Evolutionary conservation across 352 stramenopile species (phyloP), one percentile per base, ranked within the genome.

Genomic region (Phytophthora cactorum): DNA sequence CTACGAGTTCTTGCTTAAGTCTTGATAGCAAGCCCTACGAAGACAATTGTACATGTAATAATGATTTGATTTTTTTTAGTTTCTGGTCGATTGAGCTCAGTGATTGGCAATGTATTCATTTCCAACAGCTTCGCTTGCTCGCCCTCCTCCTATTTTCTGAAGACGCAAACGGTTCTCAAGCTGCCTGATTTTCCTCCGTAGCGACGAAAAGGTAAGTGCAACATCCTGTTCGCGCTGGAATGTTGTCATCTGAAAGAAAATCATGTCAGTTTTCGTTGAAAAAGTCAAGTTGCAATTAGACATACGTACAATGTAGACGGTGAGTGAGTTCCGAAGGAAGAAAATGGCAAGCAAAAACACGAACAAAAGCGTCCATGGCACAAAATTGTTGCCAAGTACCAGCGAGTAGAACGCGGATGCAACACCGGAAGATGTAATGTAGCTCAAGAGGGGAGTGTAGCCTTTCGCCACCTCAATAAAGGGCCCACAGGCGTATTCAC

Each of bases 141-240:
- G 43, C 1, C 54, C 47, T 52, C 65, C 45, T 47, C 60, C 61
- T 11, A 86, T 75, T 25, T 76, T 82, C 47, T 90, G 79, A 57
- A 90, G 59, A 14, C 76, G 75, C 41, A 88, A 44, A 4, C 79
- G 79, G n/a, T 77, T 87, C 46, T 90, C 79, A 2, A 90, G 74
- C 43, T 90, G 82, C 53, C 79, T 86, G 58, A 90, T 86, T 50
- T 82, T 86, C 38, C 75, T 86, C 7, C 68, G 71, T n/a, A 90
- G 41, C 22, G 82, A 79, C 15, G 78, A 72, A 10, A 90, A 82
- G 2, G 78, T 86, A 46, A 87, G 65, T 1, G 65, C 65, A 7
- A 85, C 59, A 55, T 86, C 77, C 34, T 83, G 77, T 50, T 90
- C 79, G 4, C 82, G 77, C 4, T 81, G 71, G 14, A 74, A 52